phyloP scores from a whole-genome alignment of 768 basidiomycete species.

The Phaffia tasmanica region DNA sequence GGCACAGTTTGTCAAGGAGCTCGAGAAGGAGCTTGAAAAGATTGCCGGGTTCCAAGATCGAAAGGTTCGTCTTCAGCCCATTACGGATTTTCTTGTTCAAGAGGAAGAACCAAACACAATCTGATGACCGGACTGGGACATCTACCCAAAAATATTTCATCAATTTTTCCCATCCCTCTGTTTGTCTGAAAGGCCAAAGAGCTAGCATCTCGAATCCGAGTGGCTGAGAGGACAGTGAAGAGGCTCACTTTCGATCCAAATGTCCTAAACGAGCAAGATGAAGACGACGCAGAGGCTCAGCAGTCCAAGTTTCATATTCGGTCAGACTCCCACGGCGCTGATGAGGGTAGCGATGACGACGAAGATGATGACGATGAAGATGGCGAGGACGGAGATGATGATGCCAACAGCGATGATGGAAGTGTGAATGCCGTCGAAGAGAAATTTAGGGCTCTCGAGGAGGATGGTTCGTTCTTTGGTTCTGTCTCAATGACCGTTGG shows the following conservation, averaged over 20 bases:
- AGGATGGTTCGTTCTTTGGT: constrained; percentile 44
- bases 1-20: constrained; percentile 61
- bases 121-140: background rate
- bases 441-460: constrained; percentile 73
- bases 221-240: constrained; percentile 70
- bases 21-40: constrained; percentile 82
- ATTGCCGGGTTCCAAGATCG: constrained; percentile 83
- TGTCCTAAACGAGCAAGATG: constrained; percentile 15
- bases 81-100: background rate
- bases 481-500: background rate
- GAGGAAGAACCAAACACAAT: too few species aligned
- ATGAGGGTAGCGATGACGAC: constrained; percentile 28
- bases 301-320: constrained; percentile 27
- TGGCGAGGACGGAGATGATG: constrained; percentile 42
- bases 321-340: constrained; percentile 34
- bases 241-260: constrained; percentile 45
- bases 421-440: constrained; percentile 65
- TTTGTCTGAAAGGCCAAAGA: constrained; percentile 42
- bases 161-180: too few species aligned
- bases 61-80: constrained; percentile 49
- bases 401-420: constrained; percentile 46
- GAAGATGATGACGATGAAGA: constrained; percentile 36
- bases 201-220: constrained; percentile 64
- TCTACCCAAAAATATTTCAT: background rate
- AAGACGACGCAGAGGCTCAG: constrained; percentile 26